phyloP scores from a whole-genome alignment of 2,329 filamentous ascomycete genomes.

The Immersiporthe knoxdaviesiana region DNA sequence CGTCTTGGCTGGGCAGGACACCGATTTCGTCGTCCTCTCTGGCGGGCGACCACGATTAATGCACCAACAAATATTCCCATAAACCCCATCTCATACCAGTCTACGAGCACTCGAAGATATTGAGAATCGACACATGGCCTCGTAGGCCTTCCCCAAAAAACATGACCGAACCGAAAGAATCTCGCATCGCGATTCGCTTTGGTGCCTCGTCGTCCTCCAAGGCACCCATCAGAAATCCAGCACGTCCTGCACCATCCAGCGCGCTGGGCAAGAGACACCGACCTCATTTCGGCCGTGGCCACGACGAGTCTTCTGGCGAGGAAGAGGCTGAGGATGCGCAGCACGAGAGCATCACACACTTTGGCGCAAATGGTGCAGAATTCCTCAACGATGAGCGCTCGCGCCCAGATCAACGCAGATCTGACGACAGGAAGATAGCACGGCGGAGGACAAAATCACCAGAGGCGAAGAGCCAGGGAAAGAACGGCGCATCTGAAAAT shows the following conservation, averaged over 20 bases:
- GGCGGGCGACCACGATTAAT: neutral
- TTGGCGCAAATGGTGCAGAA: constrained; percentile 28
- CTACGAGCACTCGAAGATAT: neutral
- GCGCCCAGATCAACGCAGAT: constrained; percentile 1
- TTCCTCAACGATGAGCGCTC: constrained; percentile 17
- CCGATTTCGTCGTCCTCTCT: neutral
- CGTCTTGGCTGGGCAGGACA: neutral
- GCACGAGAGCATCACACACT: constrained; percentile 28
- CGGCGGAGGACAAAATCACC: constrained; percentile 17
- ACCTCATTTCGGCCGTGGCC: constrained; percentile 47
- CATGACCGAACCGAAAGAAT: constrained; percentile 45
- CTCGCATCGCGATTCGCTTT: constrained; percentile 56
- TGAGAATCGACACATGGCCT: neutral
- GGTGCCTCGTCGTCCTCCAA: constrained; percentile 38
- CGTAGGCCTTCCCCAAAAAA: neutral
- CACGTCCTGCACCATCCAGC: constrained; percentile 44
- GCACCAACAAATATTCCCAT: neutral
- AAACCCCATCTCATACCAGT: neutral
- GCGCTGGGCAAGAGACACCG: constrained; percentile 54
- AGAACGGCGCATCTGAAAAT: constrained; percentile 27
- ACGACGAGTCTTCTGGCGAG: constrained; percentile 45
- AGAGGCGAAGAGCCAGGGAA: neutral
- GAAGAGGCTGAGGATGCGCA: constrained; percentile 20
- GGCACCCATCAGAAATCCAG: constrained; percentile 33
- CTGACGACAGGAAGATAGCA: constrained; percentile 3